phyloP scores from a whole-genome alignment of 208 protist species.

The Tritrichomonas foetus region DNA sequence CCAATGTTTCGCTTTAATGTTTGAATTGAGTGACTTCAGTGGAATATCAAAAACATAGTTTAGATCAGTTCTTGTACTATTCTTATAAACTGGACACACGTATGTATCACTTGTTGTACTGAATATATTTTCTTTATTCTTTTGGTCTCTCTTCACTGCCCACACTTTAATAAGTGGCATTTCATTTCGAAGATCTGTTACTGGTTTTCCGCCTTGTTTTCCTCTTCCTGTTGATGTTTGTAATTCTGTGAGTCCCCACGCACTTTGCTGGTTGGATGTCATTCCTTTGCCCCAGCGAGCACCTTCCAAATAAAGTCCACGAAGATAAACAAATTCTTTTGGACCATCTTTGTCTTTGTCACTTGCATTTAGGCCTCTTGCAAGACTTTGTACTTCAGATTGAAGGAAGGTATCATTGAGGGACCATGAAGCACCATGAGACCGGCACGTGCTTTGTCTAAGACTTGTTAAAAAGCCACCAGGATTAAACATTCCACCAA shows the following conservation, averaged over 20 bases:
- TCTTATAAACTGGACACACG: constrained; percentile 93
- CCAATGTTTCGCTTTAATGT: constrained; percentile 10
- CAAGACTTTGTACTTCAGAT: constrained; percentile 80
- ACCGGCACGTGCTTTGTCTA: constrained; percentile 78
- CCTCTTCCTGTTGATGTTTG: constrained; percentile 51
- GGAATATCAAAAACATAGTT: constrained; percentile 92
- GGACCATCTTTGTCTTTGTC: constrained; percentile 65
- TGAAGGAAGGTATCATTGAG: constrained; percentile 85
- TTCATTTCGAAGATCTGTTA: constrained; percentile 55
- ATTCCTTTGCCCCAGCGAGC: constrained; percentile 81
- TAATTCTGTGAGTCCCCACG: constrained; percentile 80
- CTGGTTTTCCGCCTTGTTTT: neutral
- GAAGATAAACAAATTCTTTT: constrained; percentile 84
- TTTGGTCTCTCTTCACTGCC: constrained; percentile 68
- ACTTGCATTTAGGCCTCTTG: constrained; percentile 33
- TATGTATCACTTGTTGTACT: constrained; percentile 60
- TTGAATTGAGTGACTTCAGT: constrained; percentile 56
- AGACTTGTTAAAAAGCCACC: constrained; percentile 93
- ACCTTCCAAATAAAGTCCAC: constrained; percentile 92
- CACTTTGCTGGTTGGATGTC: constrained; percentile 58
- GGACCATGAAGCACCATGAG: constrained; percentile 74
- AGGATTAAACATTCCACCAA: constrained; percentile 95
- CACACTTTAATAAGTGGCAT: constrained; percentile 87
- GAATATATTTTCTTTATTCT: constrained; percentile 5
- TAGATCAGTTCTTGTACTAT: constrained; percentile 78